Conservation (phyloP, 2,329 filamentous ascomycete species). For the Teratosphaeria zuluensis region DNA sequence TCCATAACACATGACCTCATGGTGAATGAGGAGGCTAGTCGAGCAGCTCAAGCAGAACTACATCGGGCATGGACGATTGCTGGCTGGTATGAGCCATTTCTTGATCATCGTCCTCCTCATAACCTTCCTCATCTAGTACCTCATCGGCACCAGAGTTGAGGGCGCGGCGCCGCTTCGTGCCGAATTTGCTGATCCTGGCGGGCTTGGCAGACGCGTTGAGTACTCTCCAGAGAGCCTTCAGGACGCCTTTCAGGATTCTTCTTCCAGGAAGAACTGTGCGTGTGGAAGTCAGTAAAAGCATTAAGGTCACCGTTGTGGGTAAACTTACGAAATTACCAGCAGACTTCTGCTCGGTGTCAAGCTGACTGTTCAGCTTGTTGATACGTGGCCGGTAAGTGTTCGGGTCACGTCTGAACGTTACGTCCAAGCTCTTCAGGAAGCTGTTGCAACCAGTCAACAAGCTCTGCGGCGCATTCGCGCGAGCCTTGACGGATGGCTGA, state of each 20-base stretch:
- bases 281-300: not conserved
- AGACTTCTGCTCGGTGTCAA: slow-evolving; percentile 96
- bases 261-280: slow-evolving; percentile 84
- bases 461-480: slow-evolving; percentile 82
- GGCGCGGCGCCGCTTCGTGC: slow-evolving; percentile 21
- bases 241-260: slow-evolving; percentile 60
- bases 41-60: slow-evolving; percentile 1
- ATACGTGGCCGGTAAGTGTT: slow-evolving; percentile 94
- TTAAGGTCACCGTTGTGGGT: not conserved
- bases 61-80: not conserved
- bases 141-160: slow-evolving; percentile 40
- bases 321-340: slow-evolving; percentile 75
- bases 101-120: slow-evolving; percentile 52
- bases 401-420: slow-evolving; percentile 96
- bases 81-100: slow-evolving; percentile 13
- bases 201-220: not conserved
- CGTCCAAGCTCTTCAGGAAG: slow-evolving; percentile 92
- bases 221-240: slow-evolving; percentile 12
- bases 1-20: slow-evolving; percentile 2
- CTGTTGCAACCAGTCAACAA: slow-evolving; percentile 91
- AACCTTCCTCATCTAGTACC: slow-evolving; percentile 50
- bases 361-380: slow-evolving; percentile 92
- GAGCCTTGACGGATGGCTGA: slow-evolving; percentile 76
- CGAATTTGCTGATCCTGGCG: slow-evolving; percentile 3
- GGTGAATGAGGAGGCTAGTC: slow-evolving; percentile 1